Conservation (phyloP, 2,329 filamentous ascomycete genomes). For the Didymella keratinophila region DNA sequence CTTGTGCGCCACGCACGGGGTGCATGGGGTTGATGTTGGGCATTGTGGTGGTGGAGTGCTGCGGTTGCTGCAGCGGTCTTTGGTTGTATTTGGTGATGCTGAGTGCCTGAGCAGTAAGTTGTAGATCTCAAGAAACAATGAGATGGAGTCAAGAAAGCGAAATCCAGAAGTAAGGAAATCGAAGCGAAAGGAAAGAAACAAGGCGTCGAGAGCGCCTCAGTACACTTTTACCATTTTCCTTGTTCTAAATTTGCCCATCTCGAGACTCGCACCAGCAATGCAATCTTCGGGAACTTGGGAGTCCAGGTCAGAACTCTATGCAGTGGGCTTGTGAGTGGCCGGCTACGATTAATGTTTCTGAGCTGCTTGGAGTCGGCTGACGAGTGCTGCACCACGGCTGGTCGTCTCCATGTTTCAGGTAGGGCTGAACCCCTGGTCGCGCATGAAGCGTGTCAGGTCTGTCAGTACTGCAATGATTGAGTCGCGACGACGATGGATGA, state of each 20-base stretch:
- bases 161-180: background rate
- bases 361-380: constrained; percentile 18
- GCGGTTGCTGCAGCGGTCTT: background rate
- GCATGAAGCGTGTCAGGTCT: constrained; percentile 25
- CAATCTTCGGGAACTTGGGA: constrained; percentile 27
- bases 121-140: background rate
- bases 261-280: constrained; percentile 21
- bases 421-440: constrained; percentile 23
- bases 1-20: constrained; percentile 72
- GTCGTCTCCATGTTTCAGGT: constrained; percentile 29
- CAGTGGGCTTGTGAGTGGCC: constrained; percentile 17
- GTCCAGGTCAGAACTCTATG: constrained; percentile 18
- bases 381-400: constrained; percentile 22
- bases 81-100: background rate
- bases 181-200: background rate
- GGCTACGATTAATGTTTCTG: constrained; percentile 12
- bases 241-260: constrained; percentile 14
- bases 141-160: background rate
- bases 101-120: background rate
- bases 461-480: constrained; percentile 20
- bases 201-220: constrained; percentile 13
- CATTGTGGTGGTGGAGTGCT: constrained; percentile 1
- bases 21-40: constrained; percentile 60
- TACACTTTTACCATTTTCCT: constrained; percentile 8
- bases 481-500: background rate